Evolutionary conservation across 129 eudicot genomes (phyloP), one percentile per base, ranked within the genome.

Genomic region (carrot (Daucus carota)): DNA sequence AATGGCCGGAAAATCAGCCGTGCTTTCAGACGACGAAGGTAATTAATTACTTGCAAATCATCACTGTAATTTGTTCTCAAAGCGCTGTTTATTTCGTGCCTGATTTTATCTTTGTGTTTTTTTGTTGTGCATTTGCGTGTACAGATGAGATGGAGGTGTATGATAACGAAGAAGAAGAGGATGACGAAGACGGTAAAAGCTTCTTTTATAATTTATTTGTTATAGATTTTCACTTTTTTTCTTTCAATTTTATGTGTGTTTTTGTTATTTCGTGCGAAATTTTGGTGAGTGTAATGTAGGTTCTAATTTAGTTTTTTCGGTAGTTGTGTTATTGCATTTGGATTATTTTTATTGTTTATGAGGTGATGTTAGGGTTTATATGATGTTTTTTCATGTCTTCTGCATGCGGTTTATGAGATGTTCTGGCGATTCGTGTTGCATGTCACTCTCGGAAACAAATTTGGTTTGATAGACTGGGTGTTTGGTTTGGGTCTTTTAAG

Each of bases 61-160:
- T n/a, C 13, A 54, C 31, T 54, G 5, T 54, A 1, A n/a, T 54
- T 57, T 50, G 8, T n/a, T n/a, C n/a, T 33, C 41, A 7, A 1
- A 33, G 17, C 11, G 36, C 3, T 31, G 22, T 22, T 12, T 28
- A 29, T 13, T 63, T 16, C 0, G 12, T n/a, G 0, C 11, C 15
- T 12, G 1, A 29, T 15, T 65, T 6, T 65, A 14, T n/a, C 8
- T 28, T 12, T 60, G 24, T 24, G 34, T 60, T 60, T n/a, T 60
- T 26, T 60, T 1, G 40, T 29, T 63, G 22, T 65, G 40, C 11
- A 31, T 65, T 65, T 28, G 14, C 31, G 40, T 63, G 5, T 65
- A 13, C 41, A 65, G 70, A 65, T 3, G 70, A 65, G 40, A 16
- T 65, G 70, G 70, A 65, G 70, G 70, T 33, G 65, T 57, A n/a